Evolutionary conservation across 495 filamentous ascomycete species (phyloP), one percentile per base, ranked within the genome.

Genomic region (Podospora sp.): DNA sequence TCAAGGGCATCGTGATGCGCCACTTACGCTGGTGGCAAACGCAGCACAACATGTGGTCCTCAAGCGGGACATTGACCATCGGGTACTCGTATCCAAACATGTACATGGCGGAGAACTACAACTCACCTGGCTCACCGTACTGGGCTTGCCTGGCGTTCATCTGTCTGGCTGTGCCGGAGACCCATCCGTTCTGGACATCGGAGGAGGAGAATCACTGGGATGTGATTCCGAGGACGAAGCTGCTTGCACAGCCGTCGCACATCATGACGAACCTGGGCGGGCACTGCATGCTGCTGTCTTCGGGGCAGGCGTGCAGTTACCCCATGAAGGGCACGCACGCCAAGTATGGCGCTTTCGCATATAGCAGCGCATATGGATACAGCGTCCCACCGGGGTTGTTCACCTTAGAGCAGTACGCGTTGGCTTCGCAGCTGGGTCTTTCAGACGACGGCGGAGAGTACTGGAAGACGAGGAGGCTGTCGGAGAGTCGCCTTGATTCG

Each of bases 131-230:
- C 7, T 82, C 80, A 21, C 80, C 81, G 65, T 92, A 92, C 75
- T 93, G 90, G 91, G 89, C 88, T 55, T 91, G 91, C 77, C 80
- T 92, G 36, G 86, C 90, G 11, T 93, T 94, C 76, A 88, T 89
- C 57, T 88, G 87, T 35, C 82, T 93, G 12, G 88, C 87, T 1
- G 82, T 91, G 21, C 85, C 89, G 0, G 81, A 85, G 51, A 80
- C 81, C 21, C 90, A 92, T 73, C 89, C 90, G 5, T 92, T 93
- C 80, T 93, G 91, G 91, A 82, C 87, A 0, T 84, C 86, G 0
- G 58, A 80, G 27, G 91, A 93, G 73, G 83, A 86, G 46, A 84
- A 88, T 70, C 89, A 88, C 22, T 83, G 80, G 40, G 65, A 74
- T 3, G 77, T 81, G 2, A 78, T 92, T 16, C 82, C 85, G 1